Evolutionary conservation across 805 yeast genomes (phyloP), one percentile per base, ranked within the genome.

Genomic region (Metschnikowia anglica): DNA sequence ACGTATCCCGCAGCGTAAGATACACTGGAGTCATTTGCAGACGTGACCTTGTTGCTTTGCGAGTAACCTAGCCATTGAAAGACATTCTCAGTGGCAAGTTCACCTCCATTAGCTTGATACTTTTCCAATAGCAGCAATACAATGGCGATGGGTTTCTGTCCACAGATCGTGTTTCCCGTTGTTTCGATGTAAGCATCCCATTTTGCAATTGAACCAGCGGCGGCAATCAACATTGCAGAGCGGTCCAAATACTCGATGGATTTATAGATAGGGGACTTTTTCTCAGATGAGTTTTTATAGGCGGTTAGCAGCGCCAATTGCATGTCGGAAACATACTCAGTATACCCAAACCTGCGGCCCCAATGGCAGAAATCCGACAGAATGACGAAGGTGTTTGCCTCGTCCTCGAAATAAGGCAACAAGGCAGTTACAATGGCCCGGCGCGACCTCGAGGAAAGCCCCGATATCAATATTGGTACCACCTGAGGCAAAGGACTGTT

Each of bases 281-380:
- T 34, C n/a, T 21, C 39, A 5, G 11, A 8, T 2, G 52, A 49
- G 36, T 13, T 43, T 48, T 10, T 42, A 48, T 39, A 41, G 1
- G 40, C 21, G 13, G 28, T 36, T n/a, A 43, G 15, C 13, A 27
- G 38, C 24, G 34, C 26, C 27, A 51, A n/a, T 34, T 43, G 45
- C 38, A 36, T 24, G 17, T 25, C 46, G 6, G 54, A 46, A 10
- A 61, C 49, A 46, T 70, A 72, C 44, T 58, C 56, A 11, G 77
- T 70, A 49, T 68, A 73, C 9, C 68, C 70, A 44, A 74, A 73
- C 12, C 77, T 59, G 11, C 63, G 44, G 7, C 78, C 78, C 99
- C 99, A 93, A 60, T 93, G 99, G 58, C 97, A 90, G 56, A 93
- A 93, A 66, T 93, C 99, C 2, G 91, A 79, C 59, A 95, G 85